phyloP scores from a whole-genome alignment of 2,329 filamentous ascomycete species.

The Septoria linicola region DNA sequence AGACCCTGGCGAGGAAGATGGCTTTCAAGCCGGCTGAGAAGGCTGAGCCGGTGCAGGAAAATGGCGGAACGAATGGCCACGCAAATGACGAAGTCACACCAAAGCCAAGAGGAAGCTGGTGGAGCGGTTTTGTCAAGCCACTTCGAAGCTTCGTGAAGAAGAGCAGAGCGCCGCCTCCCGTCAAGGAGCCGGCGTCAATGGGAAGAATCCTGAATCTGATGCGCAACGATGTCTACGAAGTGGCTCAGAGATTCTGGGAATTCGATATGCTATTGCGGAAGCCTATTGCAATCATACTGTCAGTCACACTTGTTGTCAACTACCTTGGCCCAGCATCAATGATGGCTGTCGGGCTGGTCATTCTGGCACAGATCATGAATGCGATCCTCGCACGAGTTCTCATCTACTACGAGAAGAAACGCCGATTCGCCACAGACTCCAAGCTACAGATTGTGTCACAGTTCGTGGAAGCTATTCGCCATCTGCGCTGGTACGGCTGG shows the following conservation, averaged over 20 bases:
- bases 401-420: conserved; percentile 66
- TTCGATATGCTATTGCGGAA: conserved; percentile 73
- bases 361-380: conserved; percentile 67
- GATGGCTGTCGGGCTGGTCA: conserved; percentile 61
- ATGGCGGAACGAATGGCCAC: conserved; percentile 26
- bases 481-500: conserved; percentile 80
- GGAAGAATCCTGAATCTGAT: conserved; percentile 90
- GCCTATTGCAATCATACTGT: conserved; percentile 73
- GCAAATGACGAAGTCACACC: conserved; percentile 3
- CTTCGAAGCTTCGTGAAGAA: conserved; percentile 25
- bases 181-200: conserved; percentile 68
- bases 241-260: conserved; percentile 83
- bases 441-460: conserved; percentile 79
- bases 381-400: conserved; percentile 64
- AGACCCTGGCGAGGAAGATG: conserved; percentile 67
- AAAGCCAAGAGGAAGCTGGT: conserved; percentile 4
- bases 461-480: conserved; percentile 81
- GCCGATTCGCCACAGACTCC: conserved; percentile 71
- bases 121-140: conserved; percentile 6
- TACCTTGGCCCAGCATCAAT: conserved; percentile 79
- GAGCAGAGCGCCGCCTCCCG: conserved; percentile 33
- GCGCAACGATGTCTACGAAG: conserved; percentile 75
- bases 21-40: conserved; percentile 31
- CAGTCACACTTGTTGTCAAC: conserved; percentile 70
- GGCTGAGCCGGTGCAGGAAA: conserved; percentile 14